Evolutionary conservation across 495 filamentous ascomycete species (phyloP).

Genomic region (Penicillium canescens): DNA sequence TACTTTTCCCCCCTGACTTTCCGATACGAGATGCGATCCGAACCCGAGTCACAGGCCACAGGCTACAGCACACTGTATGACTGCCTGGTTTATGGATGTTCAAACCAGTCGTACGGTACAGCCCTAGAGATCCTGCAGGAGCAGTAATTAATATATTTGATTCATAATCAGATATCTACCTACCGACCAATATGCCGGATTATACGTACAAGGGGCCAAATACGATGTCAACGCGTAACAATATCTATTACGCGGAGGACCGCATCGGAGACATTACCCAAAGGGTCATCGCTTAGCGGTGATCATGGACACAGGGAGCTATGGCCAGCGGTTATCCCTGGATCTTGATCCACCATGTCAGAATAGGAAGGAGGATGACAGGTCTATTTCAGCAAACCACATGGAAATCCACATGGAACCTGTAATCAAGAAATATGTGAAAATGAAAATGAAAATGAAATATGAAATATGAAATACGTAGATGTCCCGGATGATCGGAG

Average conservation of each 20-base stretch:
- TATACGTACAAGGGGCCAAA: conserved; percentile 1
- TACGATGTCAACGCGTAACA: neutral
- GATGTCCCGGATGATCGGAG: neutral
- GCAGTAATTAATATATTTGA: neutral
- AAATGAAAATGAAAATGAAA: neutral
- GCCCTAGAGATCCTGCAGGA: conserved; percentile 1
- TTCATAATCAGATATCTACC: conserved; percentile 2
- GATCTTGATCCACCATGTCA: conserved; percentile 17
- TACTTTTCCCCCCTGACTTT: conserved; percentile 6
- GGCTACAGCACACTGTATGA: neutral
- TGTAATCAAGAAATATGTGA: neutral
- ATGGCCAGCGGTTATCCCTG: conserved; percentile 31
- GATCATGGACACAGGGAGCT: conserved; percentile 22
- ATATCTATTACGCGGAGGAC: conserved; percentile 3
- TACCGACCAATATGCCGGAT: conserved; percentile 1
- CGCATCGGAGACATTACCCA: conserved; percentile 23
- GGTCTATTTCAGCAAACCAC: conserved; percentile 2
- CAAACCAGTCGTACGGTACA: neutral
- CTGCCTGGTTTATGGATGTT: neutral
- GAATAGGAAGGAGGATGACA: conserved; percentile 31
- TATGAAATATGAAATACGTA: neutral
- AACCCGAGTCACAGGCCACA: neutral
- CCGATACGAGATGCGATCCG: neutral
- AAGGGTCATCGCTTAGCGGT: conserved; percentile 15
- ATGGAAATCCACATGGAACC: neutral